Conservation (phyloP, 176 grass and related monocot species). For the Rhynchospora breviuscula region DNA sequence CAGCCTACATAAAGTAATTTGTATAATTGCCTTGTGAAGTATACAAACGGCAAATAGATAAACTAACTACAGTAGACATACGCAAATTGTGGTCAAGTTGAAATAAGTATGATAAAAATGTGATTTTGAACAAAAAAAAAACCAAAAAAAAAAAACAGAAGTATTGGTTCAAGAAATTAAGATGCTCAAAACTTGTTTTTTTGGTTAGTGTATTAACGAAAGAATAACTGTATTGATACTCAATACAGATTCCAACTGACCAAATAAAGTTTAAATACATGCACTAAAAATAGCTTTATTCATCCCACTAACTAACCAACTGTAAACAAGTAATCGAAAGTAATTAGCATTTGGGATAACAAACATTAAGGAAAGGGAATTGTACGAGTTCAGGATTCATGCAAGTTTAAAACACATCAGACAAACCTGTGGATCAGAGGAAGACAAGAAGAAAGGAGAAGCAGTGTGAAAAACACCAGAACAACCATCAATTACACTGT, state of each 20-base stretch:
- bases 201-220: background rate
- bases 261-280: background rate
- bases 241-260: background rate
- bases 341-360: background rate
- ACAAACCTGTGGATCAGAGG: constrained; percentile 28
- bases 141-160: background rate
- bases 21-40: background rate
- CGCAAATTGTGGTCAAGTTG: background rate
- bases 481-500: constrained; percentile 22
- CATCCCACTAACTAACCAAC: background rate
- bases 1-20: constrained; percentile 12
- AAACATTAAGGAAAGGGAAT: background rate
- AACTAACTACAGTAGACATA: background rate
- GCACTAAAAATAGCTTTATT: background rate
- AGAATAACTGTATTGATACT: background rate
- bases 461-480: constrained; percentile 33
- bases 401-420: background rate
- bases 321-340: background rate
- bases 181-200: background rate
- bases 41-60: background rate
- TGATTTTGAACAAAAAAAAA: background rate
- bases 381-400: background rate
- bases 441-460: constrained; percentile 6
- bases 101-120: background rate
- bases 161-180: background rate